Conservation (phyloP, 352 stramenopile species). For the Plasmopara halstedii region DNA sequence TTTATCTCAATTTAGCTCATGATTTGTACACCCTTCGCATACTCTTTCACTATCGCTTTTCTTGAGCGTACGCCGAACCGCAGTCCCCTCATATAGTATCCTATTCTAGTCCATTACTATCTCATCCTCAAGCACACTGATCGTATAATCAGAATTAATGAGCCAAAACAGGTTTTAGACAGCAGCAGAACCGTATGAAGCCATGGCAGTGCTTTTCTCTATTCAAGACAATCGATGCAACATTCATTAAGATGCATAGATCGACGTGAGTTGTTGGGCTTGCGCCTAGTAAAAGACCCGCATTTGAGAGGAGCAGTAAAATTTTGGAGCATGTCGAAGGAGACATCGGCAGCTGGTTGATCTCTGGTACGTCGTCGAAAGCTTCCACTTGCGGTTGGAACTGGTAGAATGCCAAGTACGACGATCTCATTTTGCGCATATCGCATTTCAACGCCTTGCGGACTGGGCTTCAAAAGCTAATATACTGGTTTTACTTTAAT, state of each 20-base stretch:
- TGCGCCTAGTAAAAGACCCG: neutral
- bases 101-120: too few species aligned
- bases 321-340: conserved; percentile 4
- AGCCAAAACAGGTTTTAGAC: too few species aligned
- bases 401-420: neutral
- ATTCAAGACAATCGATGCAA: neutral
- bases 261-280: neutral
- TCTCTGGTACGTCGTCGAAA: conserved; percentile 1
- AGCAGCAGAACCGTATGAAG: too few species aligned
- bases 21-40: too few species aligned
- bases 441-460: neutral
- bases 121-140: too few species aligned
- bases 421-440: conserved; percentile 5
- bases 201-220: neutral
- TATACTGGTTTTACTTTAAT: conserved; percentile 8
- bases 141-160: too few species aligned
- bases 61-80: too few species aligned
- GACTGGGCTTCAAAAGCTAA: conserved; percentile 8
- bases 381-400: conserved; percentile 1
- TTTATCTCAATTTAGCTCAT: too few species aligned
- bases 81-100: too few species aligned
- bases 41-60: too few species aligned
- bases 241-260: neutral
- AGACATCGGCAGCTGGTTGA: conserved; percentile 5
- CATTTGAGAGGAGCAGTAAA: neutral